Conservation (phyloP, 805 yeast species). For the Nakazawaea ernobii region DNA sequence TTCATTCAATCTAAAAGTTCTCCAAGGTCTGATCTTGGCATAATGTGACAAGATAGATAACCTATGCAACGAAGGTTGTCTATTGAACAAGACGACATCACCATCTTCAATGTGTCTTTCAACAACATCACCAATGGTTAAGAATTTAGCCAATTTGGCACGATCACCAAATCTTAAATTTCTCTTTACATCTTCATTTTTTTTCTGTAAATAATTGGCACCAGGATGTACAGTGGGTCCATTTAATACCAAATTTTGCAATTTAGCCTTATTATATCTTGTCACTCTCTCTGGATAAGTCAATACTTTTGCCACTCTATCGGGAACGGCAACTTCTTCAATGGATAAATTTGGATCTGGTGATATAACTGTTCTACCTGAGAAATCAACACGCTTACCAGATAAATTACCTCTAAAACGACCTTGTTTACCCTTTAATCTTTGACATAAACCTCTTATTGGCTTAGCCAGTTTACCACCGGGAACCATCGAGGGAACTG, state of each 20-base stretch:
- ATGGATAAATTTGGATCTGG: slow-evolving; percentile 95
- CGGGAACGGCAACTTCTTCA: slow-evolving; percentile 98
- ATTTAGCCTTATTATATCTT: slow-evolving; percentile 73
- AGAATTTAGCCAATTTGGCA: slow-evolving; percentile 63
- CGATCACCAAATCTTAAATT: slow-evolving; percentile 88
- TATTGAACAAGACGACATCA: slow-evolving; percentile 89
- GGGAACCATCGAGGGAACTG: slow-evolving; percentile 73
- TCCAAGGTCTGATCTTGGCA: slow-evolving; percentile 96
- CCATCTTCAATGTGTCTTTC: slow-evolving; percentile 98
- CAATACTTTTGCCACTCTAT: slow-evolving; percentile 88
- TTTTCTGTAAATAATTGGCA: slow-evolving; percentile 85
- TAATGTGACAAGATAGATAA: slow-evolving; percentile 90
- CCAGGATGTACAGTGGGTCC: slow-evolving; percentile 95
- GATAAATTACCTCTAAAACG: slow-evolving; percentile 97
- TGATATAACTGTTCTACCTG: slow-evolving; percentile 96
- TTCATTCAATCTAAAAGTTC: slow-evolving; percentile 93
- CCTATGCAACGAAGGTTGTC: slow-evolving; percentile 97
- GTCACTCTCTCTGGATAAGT: slow-evolving; percentile 96
- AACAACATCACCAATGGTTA: slow-evolving; percentile 85
- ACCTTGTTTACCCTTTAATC: slow-evolving; percentile 97
- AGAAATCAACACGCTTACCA: slow-evolving; percentile 97
- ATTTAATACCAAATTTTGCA: slow-evolving; percentile 66
- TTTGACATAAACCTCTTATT: slow-evolving; percentile 93
- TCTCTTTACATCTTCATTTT: slow-evolving; percentile 79
- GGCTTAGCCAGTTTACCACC: slow-evolving; percentile 60